phyloP scores from a whole-genome alignment of 169 alveolate genomes.

The Eimeria brunetti region DNA sequence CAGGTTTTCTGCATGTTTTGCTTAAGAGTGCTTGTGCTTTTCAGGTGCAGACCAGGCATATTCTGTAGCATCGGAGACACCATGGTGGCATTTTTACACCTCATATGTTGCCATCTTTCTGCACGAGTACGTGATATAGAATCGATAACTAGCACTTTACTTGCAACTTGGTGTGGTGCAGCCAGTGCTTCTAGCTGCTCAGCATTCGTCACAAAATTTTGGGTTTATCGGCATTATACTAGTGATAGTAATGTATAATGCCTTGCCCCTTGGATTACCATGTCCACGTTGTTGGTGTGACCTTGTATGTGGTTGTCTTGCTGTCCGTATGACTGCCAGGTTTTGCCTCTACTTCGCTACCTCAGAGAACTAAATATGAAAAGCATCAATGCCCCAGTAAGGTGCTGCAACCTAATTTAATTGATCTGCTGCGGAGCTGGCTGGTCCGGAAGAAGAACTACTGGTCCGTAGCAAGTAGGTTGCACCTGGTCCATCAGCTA shows the following conservation, averaged over 20 bases:
- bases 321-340: not conserved
- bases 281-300: not conserved
- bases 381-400: not conserved
- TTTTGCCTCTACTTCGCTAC: not conserved
- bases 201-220: not conserved
- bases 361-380: not conserved
- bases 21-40: too few relatives aligned
- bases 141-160: too few relatives aligned
- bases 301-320: not conserved
- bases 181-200: not conserved
- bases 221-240: not conserved
- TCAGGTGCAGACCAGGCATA: too few relatives aligned
- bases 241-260: too few relatives aligned
- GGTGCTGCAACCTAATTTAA: not conserved
- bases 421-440: not conserved
- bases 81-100: too few relatives aligned
- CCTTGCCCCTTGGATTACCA: too few relatives aligned
- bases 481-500: not conserved
- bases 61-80: too few relatives aligned
- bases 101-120: too few relatives aligned
- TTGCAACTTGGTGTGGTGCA: too few relatives aligned
- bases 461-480: not conserved
- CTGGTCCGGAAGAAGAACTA: not conserved
- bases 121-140: too few relatives aligned
- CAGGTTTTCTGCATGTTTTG: too few relatives aligned